Evolutionary conservation across 2,329 filamentous ascomycete species (phyloP), one percentile per base, ranked within the genome.

Genomic region (Fusarium miscanthi): DNA sequence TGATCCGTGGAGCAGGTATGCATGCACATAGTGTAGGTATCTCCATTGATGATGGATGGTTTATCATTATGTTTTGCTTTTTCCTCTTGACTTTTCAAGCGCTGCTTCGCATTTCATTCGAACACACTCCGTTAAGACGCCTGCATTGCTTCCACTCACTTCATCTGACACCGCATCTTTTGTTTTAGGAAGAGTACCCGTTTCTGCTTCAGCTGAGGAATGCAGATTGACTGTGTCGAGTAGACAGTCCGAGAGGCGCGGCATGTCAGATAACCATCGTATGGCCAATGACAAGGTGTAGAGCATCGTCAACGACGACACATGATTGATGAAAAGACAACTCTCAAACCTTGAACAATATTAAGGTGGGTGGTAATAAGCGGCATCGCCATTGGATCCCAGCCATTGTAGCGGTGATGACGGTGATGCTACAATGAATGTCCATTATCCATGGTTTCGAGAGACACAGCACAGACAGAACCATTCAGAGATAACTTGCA

Each of bases 361-460:
- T 42, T 19, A 30, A 41, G 19, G 65, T 52, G 64, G 66, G 58
- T 63, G 58, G 64, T 63, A 45, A 57, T 51, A 43, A 53, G 65
- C 45, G 45, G 45, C 40, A 31, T 63, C 35, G 43, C 31, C 66
- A 58, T 63, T 45, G 53, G 38, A 33, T 30, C 42, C 61, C 30
- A 27, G 45, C 45, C 31, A 33, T 42, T 45, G 51, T 48, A 63
- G 63, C 72, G 71, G 74, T 68, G 70, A 65, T 46, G 35, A 52
- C 62, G 74, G 74, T 75, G 63, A 71, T 70, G 70, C 63, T 69
- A 72, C 63, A 41, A 53, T 61, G 40, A 41, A 67, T 48, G 40
- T 31, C 33, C 51, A 57, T 21, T 41, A 27, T 23, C 33, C 41
- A 40, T 41, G 43, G 41, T 49, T 49, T 67, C 46, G 37, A 49